These are phyloP conservation scores for Trichophyton simii DNA, from an alignment of 2,329 filamentous ascomycete genomes.

Conservation along the genomic window DNA sequence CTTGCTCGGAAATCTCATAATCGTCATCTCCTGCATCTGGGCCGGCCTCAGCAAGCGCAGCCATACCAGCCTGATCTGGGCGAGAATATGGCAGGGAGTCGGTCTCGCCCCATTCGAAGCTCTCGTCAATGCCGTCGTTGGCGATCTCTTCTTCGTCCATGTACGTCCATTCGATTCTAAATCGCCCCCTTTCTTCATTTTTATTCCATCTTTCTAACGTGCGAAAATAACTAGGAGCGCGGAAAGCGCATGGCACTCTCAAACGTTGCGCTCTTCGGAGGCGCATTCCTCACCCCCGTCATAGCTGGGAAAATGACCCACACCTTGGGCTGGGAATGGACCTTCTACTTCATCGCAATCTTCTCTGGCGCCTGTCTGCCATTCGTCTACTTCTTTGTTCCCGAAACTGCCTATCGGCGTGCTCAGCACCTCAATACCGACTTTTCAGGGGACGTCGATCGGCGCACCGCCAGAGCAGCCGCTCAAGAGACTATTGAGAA, in stretches of 20 bases:
- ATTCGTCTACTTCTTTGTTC: slow-evolving; percentile 62
- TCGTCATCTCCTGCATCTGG: slow-evolving; percentile 66
- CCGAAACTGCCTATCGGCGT: slow-evolving; percentile 69
- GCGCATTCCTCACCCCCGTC: slow-evolving; percentile 71
- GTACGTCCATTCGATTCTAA: slow-evolving; percentile 32
- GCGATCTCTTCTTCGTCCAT: slow-evolving; percentile 83
- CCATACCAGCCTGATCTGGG: slow-evolving; percentile 62
- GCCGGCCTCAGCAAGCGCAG: slow-evolving; percentile 54
- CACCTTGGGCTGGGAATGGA: slow-evolving; percentile 69
- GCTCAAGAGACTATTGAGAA: not conserved
- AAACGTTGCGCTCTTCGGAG: slow-evolving; percentile 58
- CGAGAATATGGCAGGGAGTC: slow-evolving; percentile 74
- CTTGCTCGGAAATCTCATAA: slow-evolving; percentile 59
- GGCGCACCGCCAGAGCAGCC: slow-evolving; percentile 6
- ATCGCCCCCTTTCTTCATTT: not conserved
- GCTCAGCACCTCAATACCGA: slow-evolving; percentile 59
- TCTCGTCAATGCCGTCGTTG: slow-evolving; percentile 75
- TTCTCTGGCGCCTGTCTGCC: slow-evolving; percentile 61
- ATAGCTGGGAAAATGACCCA: slow-evolving; percentile 75
- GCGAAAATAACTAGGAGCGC: slow-evolving; percentile 42
- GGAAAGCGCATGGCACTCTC: slow-evolving; percentile 77
- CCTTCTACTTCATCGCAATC: slow-evolving; percentile 78
- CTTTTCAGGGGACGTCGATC: slow-evolving; percentile 33
- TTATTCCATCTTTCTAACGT: not conserved
- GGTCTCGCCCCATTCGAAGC: slow-evolving; percentile 82